Conservation (phyloP, 371 early-diverging fungal species). For the Rhizomucor miehei region DNA sequence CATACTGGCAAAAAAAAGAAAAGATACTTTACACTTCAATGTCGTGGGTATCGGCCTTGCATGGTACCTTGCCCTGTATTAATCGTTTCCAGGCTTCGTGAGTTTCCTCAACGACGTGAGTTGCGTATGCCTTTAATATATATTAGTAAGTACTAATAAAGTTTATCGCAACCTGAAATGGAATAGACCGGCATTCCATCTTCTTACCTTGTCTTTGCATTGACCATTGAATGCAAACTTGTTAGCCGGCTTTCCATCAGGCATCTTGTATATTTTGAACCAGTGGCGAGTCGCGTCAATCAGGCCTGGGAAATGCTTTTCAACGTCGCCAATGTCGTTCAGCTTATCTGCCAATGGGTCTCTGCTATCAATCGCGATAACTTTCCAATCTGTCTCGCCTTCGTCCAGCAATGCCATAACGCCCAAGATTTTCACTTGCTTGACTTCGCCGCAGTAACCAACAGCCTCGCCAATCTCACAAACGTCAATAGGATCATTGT, state of each 20-base stretch:
- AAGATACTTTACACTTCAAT: constrained; percentile 19
- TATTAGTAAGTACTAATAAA: neutral
- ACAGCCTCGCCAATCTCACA: constrained; percentile 91
- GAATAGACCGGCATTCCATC: neutral
- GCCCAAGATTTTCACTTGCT: constrained; percentile 96
- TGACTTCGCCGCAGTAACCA: constrained; percentile 88
- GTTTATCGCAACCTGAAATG: neutral
- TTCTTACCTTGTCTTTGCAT: constrained; percentile 69
- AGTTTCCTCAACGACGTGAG: constrained; percentile 48
- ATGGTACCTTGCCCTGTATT: constrained; percentile 37
- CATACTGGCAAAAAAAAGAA: too few relatives aligned
- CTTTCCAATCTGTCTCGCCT: constrained; percentile 98
- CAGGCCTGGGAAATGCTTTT: constrained; percentile 93
- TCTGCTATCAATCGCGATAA: constrained; percentile 88
- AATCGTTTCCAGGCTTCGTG: constrained; percentile 61
- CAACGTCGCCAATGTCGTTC: constrained; percentile 97
- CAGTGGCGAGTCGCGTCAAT: constrained; percentile 95
- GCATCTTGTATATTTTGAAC: constrained; percentile 99
- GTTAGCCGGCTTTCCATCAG: constrained; percentile 99
- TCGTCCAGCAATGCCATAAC: constrained; percentile 94
- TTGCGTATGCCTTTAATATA: constrained; percentile 40
- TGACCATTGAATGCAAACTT: constrained; percentile 96
- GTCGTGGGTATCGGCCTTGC: constrained; percentile 35
- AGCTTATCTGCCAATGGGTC: constrained; percentile 89
- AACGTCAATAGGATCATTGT: constrained; percentile 97